Base-by-base conservation (phyloP, 2,329 filamentous ascomycete species). In the Curvularia sp. region DNA sequence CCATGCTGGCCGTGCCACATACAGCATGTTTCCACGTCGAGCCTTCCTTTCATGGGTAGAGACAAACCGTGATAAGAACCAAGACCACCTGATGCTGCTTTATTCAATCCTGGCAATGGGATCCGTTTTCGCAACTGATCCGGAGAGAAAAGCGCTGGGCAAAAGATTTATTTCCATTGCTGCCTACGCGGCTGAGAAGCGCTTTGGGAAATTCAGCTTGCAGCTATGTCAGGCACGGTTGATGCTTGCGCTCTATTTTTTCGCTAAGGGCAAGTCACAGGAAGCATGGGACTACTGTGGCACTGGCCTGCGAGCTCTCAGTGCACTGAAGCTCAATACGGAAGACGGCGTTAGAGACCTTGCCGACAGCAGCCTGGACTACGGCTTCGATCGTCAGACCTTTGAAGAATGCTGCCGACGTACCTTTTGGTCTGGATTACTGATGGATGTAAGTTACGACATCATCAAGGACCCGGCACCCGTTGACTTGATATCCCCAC, bases 381-480 rank as follows among this genome's bases (percentile, higher is more conserved):
- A 86, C 67, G 84, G 82, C 19, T 80, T 90, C 62, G 84, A 83
- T 64, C 82, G 80, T 56, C 75, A 77, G 49, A 85, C 84, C 28
- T 84, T 88, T 64, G 82, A 84, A 23, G 90, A 93, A 75, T 88
- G 87, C 66, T 83, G 86, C 59, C 83, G 89, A 62, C 82, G 90
- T 55, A 91, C 88, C 0, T 89, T 91, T 68, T 93, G 89, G 89
- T 85, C 87, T 27, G 83, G 86, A 50, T 90, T 88, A 65, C 78
- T 91, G 65, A 83, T 90, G 73, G 90, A 92, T 76, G 82, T 84
- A 75, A 79, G 81, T 78, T 64, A 69, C 62, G 69, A 68, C 48
- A 61, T 69, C 61, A 69, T 67, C 61, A 70, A 66, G 58, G 61
- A 65, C 56, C 71, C 72, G 49, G 68, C 71, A 62, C 66, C 70